Evolutionary conservation across 163 green algal species (phyloP).

Genomic region (Picocystis sp.): DNA sequence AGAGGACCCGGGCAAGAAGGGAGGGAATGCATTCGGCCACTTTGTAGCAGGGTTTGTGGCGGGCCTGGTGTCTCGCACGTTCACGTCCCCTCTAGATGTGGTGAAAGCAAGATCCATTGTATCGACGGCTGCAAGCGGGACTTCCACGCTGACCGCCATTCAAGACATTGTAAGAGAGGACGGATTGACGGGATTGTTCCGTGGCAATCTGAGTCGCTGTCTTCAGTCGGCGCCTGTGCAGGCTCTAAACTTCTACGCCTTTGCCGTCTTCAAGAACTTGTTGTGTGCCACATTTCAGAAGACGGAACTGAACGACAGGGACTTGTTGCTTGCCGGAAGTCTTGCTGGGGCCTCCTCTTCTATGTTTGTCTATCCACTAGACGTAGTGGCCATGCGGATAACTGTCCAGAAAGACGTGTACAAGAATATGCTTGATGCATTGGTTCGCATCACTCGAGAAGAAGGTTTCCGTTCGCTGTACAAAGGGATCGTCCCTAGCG

Average conservation of each 20-base stretch:
- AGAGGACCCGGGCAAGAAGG: background rate
- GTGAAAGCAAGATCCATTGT: constrained; percentile 37
- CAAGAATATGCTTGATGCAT: too few species aligned
- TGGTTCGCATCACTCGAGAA: too few species aligned
- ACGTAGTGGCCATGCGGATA: constrained; percentile 16
- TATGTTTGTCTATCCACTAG: constrained; percentile 60
- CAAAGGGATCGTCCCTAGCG: too few species aligned
- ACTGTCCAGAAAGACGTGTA: too few species aligned
- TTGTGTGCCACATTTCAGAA: background rate
- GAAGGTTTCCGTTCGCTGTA: too few species aligned
- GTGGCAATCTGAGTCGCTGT: constrained; percentile 63
- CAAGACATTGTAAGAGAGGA: constrained; percentile 12
- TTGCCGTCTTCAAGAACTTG: constrained; percentile 38
- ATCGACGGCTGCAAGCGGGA: constrained; percentile 30
- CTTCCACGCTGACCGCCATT: background rate
- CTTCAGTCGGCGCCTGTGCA: constrained; percentile 51
- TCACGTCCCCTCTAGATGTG: constrained; percentile 63
- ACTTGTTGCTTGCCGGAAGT: constrained; percentile 23
- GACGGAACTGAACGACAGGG: constrained; percentile 9
- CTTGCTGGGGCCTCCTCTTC: constrained; percentile 34
- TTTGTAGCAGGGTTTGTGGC: constrained; percentile 57
- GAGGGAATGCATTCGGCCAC: constrained; percentile 29
- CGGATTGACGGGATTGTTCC: constrained; percentile 46
- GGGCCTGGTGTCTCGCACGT: constrained; percentile 48
- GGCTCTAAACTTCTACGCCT: constrained; percentile 73